These are phyloP conservation scores for Rutstroemia sydowiana DNA, from an alignment of 2,329 filamentous ascomycete species.

Conservation along the genomic window DNA sequence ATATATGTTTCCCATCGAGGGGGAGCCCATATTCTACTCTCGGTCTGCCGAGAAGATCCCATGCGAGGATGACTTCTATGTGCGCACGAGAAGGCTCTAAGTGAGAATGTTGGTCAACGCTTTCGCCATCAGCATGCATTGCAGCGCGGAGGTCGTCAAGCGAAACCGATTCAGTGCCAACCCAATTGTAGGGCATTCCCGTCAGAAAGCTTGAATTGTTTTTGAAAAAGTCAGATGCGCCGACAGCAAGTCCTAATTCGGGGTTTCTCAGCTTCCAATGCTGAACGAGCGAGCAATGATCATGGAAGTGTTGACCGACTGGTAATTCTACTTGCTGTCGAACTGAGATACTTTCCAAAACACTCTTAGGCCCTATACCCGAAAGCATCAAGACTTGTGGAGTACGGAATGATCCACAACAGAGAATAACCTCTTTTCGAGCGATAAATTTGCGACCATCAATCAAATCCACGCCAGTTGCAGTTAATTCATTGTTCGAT, in stretches of 20 bases:
- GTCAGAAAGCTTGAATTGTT: slow-evolving; percentile 7
- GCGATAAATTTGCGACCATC: background rate
- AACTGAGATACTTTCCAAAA: slow-evolving; percentile 16
- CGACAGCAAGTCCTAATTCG: slow-evolving; percentile 11
- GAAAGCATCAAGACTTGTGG: slow-evolving; percentile 31
- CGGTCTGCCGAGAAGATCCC: background rate
- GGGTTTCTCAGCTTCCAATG: slow-evolving; percentile 11
- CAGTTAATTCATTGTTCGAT: background rate
- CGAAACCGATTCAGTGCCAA: background rate
- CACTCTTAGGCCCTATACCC: slow-evolving; percentile 22
- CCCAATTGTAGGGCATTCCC: slow-evolving; percentile 3
- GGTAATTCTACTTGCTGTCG: slow-evolving; percentile 47
- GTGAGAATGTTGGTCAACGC: background rate
- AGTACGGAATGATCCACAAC: slow-evolving; percentile 28
- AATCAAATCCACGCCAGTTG: background rate
- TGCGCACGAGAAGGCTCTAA: background rate
- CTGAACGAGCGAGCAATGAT: slow-evolving; percentile 4
- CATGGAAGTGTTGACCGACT: slow-evolving; percentile 38
- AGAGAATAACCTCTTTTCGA: slow-evolving; percentile 37
- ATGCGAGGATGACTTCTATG: background rate
- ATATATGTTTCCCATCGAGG: slow-evolving; percentile 8
- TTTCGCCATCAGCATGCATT: background rate
- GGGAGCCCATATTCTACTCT: background rate
- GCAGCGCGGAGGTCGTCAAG: background rate
- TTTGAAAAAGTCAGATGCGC: slow-evolving; percentile 3